A percentile compares a stretch with the other conserved stretches of the same genome.
phyloP scores from a whole-genome alignment of 495 filamentous ascomycete genomes.

The Pseudoneurospora amorphoporcata region DNA sequence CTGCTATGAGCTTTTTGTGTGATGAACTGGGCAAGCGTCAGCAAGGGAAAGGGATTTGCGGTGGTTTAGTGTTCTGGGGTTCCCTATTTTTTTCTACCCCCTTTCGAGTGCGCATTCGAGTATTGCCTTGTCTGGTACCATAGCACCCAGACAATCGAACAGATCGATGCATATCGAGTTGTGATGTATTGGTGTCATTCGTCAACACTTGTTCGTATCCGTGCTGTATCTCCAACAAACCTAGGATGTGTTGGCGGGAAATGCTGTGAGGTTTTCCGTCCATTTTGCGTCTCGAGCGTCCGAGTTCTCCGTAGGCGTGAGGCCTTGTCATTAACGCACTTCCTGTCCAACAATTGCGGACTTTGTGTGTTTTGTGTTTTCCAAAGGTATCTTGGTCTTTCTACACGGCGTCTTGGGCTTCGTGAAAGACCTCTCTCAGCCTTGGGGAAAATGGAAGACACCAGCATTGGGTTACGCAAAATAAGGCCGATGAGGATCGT shows the following conservation, averaged over 20 bases:
- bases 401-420: not conserved
- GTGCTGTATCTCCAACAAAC: too few species aligned
- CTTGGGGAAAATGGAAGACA: not conserved
- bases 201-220: not conserved
- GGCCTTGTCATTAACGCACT: not conserved
- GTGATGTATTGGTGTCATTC: not conserved
- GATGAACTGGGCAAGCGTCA: not conserved
- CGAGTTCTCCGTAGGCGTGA: not conserved
- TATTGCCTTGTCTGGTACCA: not conserved
- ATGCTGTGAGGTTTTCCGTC: not conserved
- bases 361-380: not conserved
- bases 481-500: not conserved
- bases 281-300: not conserved
- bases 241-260: too few species aligned
- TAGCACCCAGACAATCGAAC: not conserved
- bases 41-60: not conserved
- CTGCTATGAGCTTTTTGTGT: not conserved
- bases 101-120: not conserved
- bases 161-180: not conserved
- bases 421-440: not conserved
- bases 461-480: not conserved
- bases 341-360: not conserved
- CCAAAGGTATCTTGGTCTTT: not conserved
- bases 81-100: not conserved
- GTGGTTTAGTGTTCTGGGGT: not conserved